Conservation (phyloP, 2,329 filamentous ascomycete genomes). For the Tetracladium maxilliforme region DNA sequence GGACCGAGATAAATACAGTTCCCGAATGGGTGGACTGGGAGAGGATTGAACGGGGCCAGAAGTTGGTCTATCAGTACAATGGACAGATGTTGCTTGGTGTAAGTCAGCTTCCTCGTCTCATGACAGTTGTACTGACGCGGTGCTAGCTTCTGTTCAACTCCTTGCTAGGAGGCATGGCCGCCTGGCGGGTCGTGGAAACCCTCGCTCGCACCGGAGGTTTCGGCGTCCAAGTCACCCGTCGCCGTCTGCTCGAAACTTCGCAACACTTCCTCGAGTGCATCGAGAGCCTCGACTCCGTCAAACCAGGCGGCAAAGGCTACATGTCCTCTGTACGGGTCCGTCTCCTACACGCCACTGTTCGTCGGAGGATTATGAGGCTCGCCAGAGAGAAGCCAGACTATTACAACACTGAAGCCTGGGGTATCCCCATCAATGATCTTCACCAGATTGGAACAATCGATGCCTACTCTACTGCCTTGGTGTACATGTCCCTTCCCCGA, state of each 20-base stretch:
- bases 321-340: conserved; percentile 52
- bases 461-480: conserved; percentile 51
- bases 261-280: conserved; percentile 65
- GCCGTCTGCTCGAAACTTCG: conserved; percentile 52
- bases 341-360: conserved; percentile 53
- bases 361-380: conserved; percentile 47
- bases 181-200: conserved; percentile 59
- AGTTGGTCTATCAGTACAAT: conserved; percentile 65
- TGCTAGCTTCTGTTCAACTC: conserved; percentile 44
- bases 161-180: conserved; percentile 56
- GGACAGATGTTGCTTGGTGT: conserved; percentile 47
- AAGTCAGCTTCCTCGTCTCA: conserved; percentile 6
- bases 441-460: conserved; percentile 59
- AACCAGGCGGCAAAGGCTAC: conserved; percentile 53
- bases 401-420: conserved; percentile 41
- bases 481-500: conserved; percentile 55
- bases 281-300: conserved; percentile 44
- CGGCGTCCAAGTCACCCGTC: conserved; percentile 47
- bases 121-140: conserved; percentile 13
- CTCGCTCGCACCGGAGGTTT: conserved; percentile 64
- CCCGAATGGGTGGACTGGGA: conserved; percentile 69
- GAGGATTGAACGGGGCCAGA: conserved; percentile 59
- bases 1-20: conserved; percentile 50
- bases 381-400: conserved; percentile 40
- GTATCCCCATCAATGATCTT: conserved; percentile 61